Percentiles rank a stretch among this genome's conserved stretches.
Evolutionary conservation across 306 rosid species (phyloP).

Genomic region (Castanospermum australe): DNA sequence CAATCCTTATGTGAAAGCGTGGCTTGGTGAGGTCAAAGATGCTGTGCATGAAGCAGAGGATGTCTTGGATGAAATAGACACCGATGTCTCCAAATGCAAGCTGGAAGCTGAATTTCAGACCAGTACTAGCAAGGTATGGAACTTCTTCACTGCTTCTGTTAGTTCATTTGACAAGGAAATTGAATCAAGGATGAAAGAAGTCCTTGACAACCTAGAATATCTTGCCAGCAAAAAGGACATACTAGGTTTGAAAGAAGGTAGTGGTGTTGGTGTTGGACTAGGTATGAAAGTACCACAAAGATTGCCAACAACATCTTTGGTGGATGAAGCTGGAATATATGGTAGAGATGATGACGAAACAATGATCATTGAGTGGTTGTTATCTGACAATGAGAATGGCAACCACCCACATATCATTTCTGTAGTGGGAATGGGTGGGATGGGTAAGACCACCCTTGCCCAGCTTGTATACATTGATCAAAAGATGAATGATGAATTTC

Average conservation of each 20-base stretch:
- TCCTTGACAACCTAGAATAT: not conserved
- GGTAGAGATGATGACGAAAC: constrained; percentile 21
- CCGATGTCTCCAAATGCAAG: not conserved
- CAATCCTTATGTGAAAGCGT: not conserved
- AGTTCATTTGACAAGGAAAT: not conserved
- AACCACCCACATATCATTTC: not conserved
- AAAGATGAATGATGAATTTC: not conserved
- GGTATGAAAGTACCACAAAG: not conserved
- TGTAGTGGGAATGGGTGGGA: not conserved
- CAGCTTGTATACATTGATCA: not conserved
- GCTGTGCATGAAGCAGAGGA: not conserved
- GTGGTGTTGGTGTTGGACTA: not conserved
- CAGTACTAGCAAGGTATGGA: not conserved
- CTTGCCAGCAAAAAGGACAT: not conserved
- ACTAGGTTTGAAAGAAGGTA: not conserved
- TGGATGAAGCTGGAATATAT: not conserved
- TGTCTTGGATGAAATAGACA: too few relatives aligned
- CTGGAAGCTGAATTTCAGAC: not conserved
- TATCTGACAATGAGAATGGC: not conserved
- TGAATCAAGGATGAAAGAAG: not conserved
- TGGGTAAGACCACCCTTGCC: not conserved
- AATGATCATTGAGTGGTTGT: not conserved
- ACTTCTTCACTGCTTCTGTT: not conserved
- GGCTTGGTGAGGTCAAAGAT: constrained; percentile 20
- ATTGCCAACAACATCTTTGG: not conserved